phyloP scores from a whole-genome alignment of 1,139 yeast genomes.

The Lodderomyces margitis region DNA sequence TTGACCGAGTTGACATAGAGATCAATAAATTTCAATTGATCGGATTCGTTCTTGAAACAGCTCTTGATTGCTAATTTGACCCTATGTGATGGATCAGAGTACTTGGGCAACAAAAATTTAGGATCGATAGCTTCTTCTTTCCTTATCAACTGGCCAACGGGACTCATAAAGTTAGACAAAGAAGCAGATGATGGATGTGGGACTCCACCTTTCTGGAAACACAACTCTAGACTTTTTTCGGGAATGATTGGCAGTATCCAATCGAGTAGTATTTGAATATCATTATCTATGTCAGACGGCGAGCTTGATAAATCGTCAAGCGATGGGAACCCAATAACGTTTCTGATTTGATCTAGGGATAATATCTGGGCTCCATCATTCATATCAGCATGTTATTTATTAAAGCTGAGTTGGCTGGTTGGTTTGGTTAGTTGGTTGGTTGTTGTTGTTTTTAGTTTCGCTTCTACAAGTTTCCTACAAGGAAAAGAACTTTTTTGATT shows the following conservation, averaged over 20 bases:
- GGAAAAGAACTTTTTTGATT: too few species aligned
- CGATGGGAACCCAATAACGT: slow-evolving; percentile 19
- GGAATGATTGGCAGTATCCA: slow-evolving; percentile 39
- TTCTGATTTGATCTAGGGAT: slow-evolving; percentile 10
- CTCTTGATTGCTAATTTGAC: slow-evolving; percentile 38
- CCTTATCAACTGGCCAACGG: slow-evolving; percentile 23
- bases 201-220: not conserved
- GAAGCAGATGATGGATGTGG: not conserved
- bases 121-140: slow-evolving; percentile 4
- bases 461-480: too few species aligned
- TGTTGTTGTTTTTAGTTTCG: too few species aligned
- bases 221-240: slow-evolving; percentile 5
- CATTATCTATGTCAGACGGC: slow-evolving; percentile 39
- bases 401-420: not conserved
- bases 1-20: slow-evolving; percentile 36
- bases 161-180: not conserved
- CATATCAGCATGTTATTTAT: slow-evolving; percentile 1
- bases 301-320: slow-evolving; percentile 24
- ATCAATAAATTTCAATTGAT: slow-evolving; percentile 35
- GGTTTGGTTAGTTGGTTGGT: not conserved
- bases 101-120: slow-evolving; percentile 5
- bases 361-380: slow-evolving; percentile 5
- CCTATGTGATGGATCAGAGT: slow-evolving; percentile 34
- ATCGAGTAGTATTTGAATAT: slow-evolving; percentile 35
- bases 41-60: slow-evolving; percentile 35